phyloP scores from a whole-genome alignment of 257 asterid genomes.

The Solanum sejunctum region DNA sequence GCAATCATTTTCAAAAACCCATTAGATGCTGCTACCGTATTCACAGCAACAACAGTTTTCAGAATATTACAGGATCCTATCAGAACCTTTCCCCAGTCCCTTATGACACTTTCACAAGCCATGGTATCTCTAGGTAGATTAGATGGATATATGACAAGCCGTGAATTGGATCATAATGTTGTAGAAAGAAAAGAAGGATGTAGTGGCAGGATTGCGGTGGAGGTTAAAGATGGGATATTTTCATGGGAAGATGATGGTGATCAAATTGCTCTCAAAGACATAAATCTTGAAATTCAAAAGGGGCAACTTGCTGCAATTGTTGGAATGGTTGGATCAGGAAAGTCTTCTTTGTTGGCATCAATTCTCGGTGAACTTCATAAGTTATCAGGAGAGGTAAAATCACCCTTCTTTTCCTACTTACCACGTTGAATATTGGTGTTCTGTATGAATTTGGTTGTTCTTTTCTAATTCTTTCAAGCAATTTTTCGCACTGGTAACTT shows the following conservation, averaged over 20 bases:
- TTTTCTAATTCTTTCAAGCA: not conserved
- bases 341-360: constrained; percentile 57
- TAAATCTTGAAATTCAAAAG: constrained; percentile 38
- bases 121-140: constrained; percentile 46
- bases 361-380: constrained; percentile 62
- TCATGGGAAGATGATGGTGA: constrained; percentile 56
- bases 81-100: constrained; percentile 48
- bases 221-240: constrained; percentile 40
- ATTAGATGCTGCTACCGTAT: constrained; percentile 42
- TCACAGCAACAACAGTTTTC: constrained; percentile 48
- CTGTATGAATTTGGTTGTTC: not conserved
- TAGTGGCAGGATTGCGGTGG: constrained; percentile 22
- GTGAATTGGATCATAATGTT: constrained; percentile 23
- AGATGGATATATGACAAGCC: constrained; percentile 39
- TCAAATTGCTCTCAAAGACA: constrained; percentile 16
- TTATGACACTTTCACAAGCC: constrained; percentile 44
- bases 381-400: constrained; percentile 48
- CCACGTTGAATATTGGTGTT: not conserved
- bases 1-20: constrained; percentile 21
- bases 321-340: constrained; percentile 81
- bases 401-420: not conserved
- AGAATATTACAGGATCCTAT: constrained; percentile 63
- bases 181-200: constrained; percentile 39
- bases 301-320: constrained; percentile 78
- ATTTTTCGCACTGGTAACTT: not conserved